These are phyloP conservation scores for Pichia sp. DNA, from an alignment of 1,139 yeast species.

Conservation along the genomic window DNA sequence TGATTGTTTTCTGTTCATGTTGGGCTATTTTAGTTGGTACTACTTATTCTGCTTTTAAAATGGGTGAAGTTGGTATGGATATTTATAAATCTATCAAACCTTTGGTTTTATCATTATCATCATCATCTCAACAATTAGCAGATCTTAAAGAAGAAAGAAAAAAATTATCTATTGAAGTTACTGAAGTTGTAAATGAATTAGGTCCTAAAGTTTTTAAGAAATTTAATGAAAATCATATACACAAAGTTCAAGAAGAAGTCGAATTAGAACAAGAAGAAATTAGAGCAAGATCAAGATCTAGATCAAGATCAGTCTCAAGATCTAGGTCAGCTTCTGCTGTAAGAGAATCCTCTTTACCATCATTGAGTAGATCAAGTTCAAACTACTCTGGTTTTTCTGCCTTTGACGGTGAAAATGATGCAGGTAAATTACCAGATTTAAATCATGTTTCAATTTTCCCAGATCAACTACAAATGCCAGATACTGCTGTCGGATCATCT, in stretches of 20 bases:
- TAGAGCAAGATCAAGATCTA: constrained; percentile 21
- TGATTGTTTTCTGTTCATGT: constrained; percentile 33
- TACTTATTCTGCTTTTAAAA: constrained; percentile 61
- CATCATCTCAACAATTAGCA: constrained; percentile 42
- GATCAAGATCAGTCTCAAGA: constrained; percentile 13
- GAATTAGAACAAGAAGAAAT: constrained; percentile 23
- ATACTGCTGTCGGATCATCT: constrained; percentile 8
- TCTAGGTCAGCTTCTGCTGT: constrained; percentile 14
- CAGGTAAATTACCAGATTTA: constrained; percentile 24
- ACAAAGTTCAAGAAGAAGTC: constrained; percentile 21
- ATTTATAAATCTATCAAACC: constrained; percentile 64
- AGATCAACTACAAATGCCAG: constrained; percentile 18
- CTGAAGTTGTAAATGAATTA: constrained; percentile 49
- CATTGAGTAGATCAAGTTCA: constrained; percentile 16
- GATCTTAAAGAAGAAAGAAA: constrained; percentile 45
- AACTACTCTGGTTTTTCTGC: constrained; percentile 26
- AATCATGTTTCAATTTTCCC: constrained; percentile 28
- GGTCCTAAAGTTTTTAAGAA: constrained; percentile 65
- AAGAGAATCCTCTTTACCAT: constrained; percentile 1
- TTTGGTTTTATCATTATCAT: constrained; percentile 45
- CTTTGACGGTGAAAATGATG: constrained; percentile 14
- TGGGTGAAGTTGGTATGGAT: constrained; percentile 76
- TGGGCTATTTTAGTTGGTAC: constrained; percentile 50
- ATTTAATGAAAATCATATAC: constrained; percentile 19
- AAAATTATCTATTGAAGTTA: constrained; percentile 46